These are phyloP conservation scores for Cystobasidium tubakii DNA, from an alignment of 768 basidiomycete genomes.

Conservation along the genomic window DNA sequence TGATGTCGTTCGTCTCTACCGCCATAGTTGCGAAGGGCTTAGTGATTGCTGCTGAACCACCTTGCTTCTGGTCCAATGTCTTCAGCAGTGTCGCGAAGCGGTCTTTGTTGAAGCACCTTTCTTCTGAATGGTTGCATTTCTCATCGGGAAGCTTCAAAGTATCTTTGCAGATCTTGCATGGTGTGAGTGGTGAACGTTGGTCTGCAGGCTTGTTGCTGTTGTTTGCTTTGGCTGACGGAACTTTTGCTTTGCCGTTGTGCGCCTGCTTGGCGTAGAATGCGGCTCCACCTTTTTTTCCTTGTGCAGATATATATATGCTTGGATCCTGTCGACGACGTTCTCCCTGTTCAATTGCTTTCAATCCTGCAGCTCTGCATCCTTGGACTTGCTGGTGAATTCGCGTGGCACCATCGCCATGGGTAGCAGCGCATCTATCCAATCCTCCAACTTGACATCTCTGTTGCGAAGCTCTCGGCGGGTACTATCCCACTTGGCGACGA, in stretches of 20 bases:
- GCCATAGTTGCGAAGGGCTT: no score
- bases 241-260: not conserved
- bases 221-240: not conserved
- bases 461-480: not conserved
- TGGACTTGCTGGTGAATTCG: not conserved
- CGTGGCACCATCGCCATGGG: not conserved
- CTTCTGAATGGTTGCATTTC: not conserved
- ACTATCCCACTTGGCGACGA: not conserved
- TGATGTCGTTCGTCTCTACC: no score
- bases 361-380: conserved; percentile 10
- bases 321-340: not conserved
- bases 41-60: no score
- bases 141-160: not conserved
- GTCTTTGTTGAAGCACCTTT: not conserved
- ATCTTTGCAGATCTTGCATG: not conserved
- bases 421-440: not conserved
- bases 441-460: not conserved
- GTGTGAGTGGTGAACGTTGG: not conserved
- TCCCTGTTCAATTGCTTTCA: not conserved
- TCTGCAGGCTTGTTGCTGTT: not conserved
- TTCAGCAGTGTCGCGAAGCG: not conserved
- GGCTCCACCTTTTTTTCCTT: not conserved
- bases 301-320: not conserved
- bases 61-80: no score
- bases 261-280: not conserved